Evolutionary conservation across 495 filamentous ascomycete species (phyloP), one percentile per base, ranked within the genome.

Genomic region (Lophiotrema nucula): DNA sequence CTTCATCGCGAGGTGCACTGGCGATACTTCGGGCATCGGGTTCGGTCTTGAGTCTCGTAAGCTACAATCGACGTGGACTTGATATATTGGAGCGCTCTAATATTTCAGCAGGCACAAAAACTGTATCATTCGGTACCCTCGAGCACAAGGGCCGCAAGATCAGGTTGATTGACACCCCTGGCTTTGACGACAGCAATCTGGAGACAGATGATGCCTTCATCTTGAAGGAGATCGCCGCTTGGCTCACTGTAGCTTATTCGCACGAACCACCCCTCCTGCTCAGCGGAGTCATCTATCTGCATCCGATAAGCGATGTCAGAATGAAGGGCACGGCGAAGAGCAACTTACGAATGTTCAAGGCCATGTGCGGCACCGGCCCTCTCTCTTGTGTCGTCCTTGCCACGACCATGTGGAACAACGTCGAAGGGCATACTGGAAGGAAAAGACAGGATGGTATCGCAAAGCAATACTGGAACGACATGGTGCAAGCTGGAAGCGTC

Each of bases 381-480:
- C 46, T 33, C 38, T 47, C 19, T 38, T 41, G 52, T 4, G 22
- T 62, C 13, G 19, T 44, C 2, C 1, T 56, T 16, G 58, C 52
- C 21, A 56, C 51, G 1, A 62, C 58, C 16, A 16, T 25, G 16
- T 62, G 58, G 58, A 37, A 56, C 35, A 26, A 3, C 1, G 31
- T 25, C 18, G 43, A 54, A 2, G 39, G 54, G 43, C 28, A 45
- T 16, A 2, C 22, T 1, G 65, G 53, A 0, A 6, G 37, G 8
- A 37, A 63, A 26, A 45, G 44, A 18, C 64, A 74, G n/a, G 58
- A 60, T 26, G 56, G 75, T 24, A 63, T 76, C 1, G 49, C 58
- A 15, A 53, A 70, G 1, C 58, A 69, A 1, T 75, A 58, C 31
- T 75, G 73, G 73, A 56, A 69, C 15, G 51, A 49, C 21, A 48